Evolutionary conservation across 148 eudicot species (phyloP), one percentile per base, ranked within the genome.

Genomic region (Suaeda aralocaspica): DNA sequence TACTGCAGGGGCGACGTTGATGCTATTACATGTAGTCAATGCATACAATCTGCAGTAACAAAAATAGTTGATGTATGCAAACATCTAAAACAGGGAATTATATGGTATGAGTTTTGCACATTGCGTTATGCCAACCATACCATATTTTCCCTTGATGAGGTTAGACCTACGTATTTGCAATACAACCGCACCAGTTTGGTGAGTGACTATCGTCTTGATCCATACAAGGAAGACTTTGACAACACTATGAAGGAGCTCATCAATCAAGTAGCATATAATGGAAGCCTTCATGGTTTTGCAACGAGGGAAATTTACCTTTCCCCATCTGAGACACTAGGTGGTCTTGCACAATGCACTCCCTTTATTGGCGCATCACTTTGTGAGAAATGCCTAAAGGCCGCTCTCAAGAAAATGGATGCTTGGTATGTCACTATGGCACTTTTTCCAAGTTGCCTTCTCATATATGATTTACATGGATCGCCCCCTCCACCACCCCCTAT

Each of bases 361-460:
- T 77, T 70, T 59, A 78, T 78, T 2, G n/a, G 55, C 16, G 67
- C 68, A 6, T 14, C 2, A 56, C 53, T 28, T 0, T 84, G 83
- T 57, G 58, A 74, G 56, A 73, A 58, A 9, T 59, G 63, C 51
- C 62, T 79, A 50, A 29, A 13, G 7, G 52, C 42, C 19, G 76
- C 68, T 25, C 53, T 45, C 11, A 64, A 21, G 18, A 22, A 10
- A 22, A 22, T 63, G 70, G 9, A 19, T 14, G 2, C 12, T 24
- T 70, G 74, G 74, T 26, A 30, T 5, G 21, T 6, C 21, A 70
- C 50, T 36, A 48, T n/a, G 48, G 62, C 70, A 64, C 70, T 58
- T 78, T 78, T 29, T 76, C 84, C 69, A 34, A 82, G 78, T 51
- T 84, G 77, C 71, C 45, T 55, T 10, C 15, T 79, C 34, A 73